Percentiles rank a stretch among this genome's conserved stretches.
These are phyloP conservation scores for Trichoderma parareesei DNA, from an alignment of 495 filamentous ascomycete species.

Conservation along the genomic window DNA sequence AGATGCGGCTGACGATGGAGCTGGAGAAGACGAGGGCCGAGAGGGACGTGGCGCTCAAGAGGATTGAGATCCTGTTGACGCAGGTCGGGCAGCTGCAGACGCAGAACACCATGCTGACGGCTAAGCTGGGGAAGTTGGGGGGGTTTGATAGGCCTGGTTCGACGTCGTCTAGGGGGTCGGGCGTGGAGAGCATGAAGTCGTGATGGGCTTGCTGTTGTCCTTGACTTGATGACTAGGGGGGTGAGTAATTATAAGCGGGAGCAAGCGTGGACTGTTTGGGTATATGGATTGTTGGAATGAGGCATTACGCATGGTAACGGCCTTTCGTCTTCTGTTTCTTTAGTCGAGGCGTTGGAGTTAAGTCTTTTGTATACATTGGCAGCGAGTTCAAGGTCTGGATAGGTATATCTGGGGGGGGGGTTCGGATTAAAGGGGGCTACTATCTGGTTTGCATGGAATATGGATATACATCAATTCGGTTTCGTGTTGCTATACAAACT, in stretches of 20 bases:
- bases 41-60: constrained; percentile 46
- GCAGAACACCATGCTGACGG: constrained; percentile 55
- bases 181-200: constrained; percentile 1
- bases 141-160: background rate
- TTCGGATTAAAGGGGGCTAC: too few relatives aligned
- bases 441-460: background rate
- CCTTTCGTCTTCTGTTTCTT: background rate
- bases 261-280: background rate
- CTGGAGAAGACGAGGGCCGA: constrained; percentile 46
- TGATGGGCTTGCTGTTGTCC: background rate
- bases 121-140: constrained; percentile 33
- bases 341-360: background rate
- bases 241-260: background rate
- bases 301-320: background rate
- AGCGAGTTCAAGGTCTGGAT: background rate
- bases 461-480: too few relatives aligned
- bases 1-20: constrained; percentile 35
- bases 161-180: background rate
- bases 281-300: background rate
- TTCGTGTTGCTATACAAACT: too few relatives aligned
- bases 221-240: background rate
- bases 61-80: constrained; percentile 55
- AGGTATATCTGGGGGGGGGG: background rate
- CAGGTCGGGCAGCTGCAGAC: constrained; percentile 56
- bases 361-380: background rate